Conservation (phyloP, 176 grass and related monocot genomes). For the Ensete glaucum region DNA sequence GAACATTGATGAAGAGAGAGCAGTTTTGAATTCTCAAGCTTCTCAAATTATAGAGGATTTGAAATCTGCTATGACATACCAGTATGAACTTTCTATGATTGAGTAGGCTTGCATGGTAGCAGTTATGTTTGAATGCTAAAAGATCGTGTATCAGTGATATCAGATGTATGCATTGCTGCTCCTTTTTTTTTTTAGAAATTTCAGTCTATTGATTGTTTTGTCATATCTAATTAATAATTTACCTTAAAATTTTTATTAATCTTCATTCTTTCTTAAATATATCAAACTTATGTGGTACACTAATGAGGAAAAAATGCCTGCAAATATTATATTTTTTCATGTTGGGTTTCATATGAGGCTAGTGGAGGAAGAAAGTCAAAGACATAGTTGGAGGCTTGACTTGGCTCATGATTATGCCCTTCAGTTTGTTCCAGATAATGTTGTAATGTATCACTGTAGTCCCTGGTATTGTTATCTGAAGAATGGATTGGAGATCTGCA, state of each 20-base stretch:
- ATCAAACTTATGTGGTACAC: not conserved
- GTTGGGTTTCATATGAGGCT: not conserved
- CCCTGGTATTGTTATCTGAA: no score
- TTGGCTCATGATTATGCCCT: not conserved
- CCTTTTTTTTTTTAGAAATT: not conserved
- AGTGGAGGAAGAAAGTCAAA: not conserved
- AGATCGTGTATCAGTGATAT: not conserved
- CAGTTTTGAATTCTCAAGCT: constrained; percentile 47
- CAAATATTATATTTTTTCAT: not conserved
- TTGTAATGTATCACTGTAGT: no score
- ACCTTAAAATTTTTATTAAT: not conserved
- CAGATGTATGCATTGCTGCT: not conserved
- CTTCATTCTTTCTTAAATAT: not conserved
- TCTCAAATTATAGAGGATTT: constrained; percentile 66
- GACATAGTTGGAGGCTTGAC: not conserved
- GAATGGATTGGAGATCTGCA: no score
- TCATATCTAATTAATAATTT: not conserved
- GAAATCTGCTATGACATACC: constrained; percentile 53
- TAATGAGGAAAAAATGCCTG: not conserved
- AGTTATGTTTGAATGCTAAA: not conserved
- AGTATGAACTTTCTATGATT: constrained; percentile 35
- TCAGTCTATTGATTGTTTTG: not conserved
- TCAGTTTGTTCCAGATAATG: not conserved
- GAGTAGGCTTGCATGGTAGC: not conserved
- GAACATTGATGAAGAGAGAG: constrained; percentile 66